Base-by-base conservation (phyloP, 2,329 filamentous ascomycete genomes). In the Paraphaeosphaeria sporulosa region DNA sequence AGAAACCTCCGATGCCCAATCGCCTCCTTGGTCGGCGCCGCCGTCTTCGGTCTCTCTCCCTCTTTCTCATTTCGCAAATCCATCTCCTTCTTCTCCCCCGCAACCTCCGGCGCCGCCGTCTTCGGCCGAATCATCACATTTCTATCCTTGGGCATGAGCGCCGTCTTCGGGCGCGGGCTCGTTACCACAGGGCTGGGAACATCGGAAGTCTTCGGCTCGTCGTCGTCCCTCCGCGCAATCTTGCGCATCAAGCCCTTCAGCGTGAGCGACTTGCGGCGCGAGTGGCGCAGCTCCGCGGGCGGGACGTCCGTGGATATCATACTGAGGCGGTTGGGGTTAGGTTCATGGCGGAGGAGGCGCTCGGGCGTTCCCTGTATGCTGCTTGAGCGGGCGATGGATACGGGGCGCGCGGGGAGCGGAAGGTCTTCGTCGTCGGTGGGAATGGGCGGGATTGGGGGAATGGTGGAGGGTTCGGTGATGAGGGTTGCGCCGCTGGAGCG, bases 401-500 rank as follows among this genome's bases (percentile, higher is more conserved):
- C 44, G 17, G 61, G 58, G 2, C 52, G 61, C 6, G 61, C 48
- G 21, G 64, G 55, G 15, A 63, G 54, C 6, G 50, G 54, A 47
- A 67, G 65, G 34, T 68, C 65, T 17, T 68, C 65, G 8, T 54
- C 51, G 4, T 52, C 25, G 8, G 15, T n/a, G 38, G 51, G 51
- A 21, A 32, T 54, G 10, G 25, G 38, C 19, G 51, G 23, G 25
- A 44, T 21, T 6, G 50, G 34, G 13, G 15, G 30, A 8, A 32
- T 9, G 10, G 30, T 8, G 30, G 8, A 9, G 60, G 59, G 48
- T 32, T 71, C 38, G 60, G 48, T 56, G 46, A 71, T 72, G 57
- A 76, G 69, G 12, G 74, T 76, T 30, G 72, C 69, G 50, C 68
- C 70, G 59, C 74, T 76, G 38, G 69, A 74, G 25, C 73, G 65